Evolutionary conservation across 192 early-diverging fungal species (phyloP), one percentile per base, ranked within the genome.

Genomic region (Lobosporangium transversale): DNA sequence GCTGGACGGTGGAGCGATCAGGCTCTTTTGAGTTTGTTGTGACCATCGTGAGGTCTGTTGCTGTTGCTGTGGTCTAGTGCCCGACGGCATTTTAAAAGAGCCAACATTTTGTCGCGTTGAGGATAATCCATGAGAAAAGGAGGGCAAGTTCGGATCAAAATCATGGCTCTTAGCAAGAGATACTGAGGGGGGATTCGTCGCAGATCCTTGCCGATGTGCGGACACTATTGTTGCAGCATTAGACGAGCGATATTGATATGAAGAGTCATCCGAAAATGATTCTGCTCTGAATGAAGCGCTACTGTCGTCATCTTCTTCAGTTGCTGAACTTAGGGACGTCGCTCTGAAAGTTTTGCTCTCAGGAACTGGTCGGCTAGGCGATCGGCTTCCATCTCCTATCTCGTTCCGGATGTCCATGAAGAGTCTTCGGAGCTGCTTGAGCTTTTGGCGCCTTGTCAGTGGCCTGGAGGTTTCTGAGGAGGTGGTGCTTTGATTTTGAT

Each of bases 331-430:
- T 14, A 24, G 3, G 10, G 64, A 36, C 3, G 21, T 11, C 26
- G 3, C 26, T 30, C 45, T 58, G 2, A 9, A 3, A 9, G 53
- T 47, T 9, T 35, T 33, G 18, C 20, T 32, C 7, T 53, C 62
- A 0, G 50, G 11, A 0, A 27, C n/a, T 33, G 50, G 2, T 20
- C 35, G 55, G 26, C 37, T 65, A 3, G 57, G 40, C 10, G 63
- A 35, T 20, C 21, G 49, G 4, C 42, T 35, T 0, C 64, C 64
- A 14, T 67, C 73, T 8, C 73, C 73, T 52, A 76, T 76, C 35
- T 76, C 73, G 29, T 15, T 37, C 3, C 65, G 73, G 11, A 76
- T 76, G n/a, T 76, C 65, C 73, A 76, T 76, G 42, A 76, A 76
- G 21, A 76, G 36, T 31, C 65, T 58, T n/a, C 73, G 50, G 7